Percentiles rank a stretch among this genome's conserved stretches.
Conservation (phyloP, 1,284 basidiomycete species). For the Retiboletus fuscus region DNA sequence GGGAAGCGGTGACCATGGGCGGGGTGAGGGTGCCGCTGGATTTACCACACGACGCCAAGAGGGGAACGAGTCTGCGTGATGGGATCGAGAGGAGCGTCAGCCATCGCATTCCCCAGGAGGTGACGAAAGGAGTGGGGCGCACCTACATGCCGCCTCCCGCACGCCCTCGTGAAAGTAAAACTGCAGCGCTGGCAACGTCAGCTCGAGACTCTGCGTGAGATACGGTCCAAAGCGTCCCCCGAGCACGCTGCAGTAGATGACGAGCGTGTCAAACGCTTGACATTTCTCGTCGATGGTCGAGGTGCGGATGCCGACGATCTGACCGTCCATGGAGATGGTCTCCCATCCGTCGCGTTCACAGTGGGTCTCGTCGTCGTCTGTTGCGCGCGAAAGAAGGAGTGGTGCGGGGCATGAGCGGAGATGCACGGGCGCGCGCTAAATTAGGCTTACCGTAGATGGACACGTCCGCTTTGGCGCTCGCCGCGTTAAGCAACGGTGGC, state of each 20-base stretch:
- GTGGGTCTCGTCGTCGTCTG: slow-evolving; percentile 65
- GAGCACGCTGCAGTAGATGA: slow-evolving; percentile 82
- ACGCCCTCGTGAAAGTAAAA: slow-evolving; percentile 89
- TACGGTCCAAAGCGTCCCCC: slow-evolving; percentile 79
- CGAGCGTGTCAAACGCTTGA: slow-evolving; percentile 85
- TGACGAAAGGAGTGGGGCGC: slow-evolving; percentile 6
- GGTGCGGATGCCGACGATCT: slow-evolving; percentile 80
- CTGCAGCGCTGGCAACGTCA: slow-evolving; percentile 75
- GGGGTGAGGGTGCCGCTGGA: slow-evolving; percentile 70
- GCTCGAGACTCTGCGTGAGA: slow-evolving; percentile 74
- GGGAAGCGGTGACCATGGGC: slow-evolving; percentile 77
- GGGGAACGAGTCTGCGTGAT: slow-evolving; percentile 72
- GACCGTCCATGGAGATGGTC: slow-evolving; percentile 79
- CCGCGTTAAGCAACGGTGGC: slow-evolving; percentile 79
- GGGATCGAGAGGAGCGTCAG: background rate
- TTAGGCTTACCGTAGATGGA: slow-evolving; percentile 73
- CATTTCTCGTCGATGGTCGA: slow-evolving; percentile 88
- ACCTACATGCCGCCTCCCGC: slow-evolving; percentile 67
- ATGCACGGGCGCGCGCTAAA: background rate
- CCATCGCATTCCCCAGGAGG: too few species aligned
- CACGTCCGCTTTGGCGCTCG: slow-evolving; percentile 83
- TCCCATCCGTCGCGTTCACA: slow-evolving; percentile 81
- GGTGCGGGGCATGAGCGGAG: background rate
- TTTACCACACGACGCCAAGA: slow-evolving; percentile 79
- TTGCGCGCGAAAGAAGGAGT: slow-evolving; percentile 14